These are phyloP conservation scores for Neopestalotiopsis rosae DNA, from an alignment of 2,329 filamentous ascomycete species.

Conservation along the genomic window DNA sequence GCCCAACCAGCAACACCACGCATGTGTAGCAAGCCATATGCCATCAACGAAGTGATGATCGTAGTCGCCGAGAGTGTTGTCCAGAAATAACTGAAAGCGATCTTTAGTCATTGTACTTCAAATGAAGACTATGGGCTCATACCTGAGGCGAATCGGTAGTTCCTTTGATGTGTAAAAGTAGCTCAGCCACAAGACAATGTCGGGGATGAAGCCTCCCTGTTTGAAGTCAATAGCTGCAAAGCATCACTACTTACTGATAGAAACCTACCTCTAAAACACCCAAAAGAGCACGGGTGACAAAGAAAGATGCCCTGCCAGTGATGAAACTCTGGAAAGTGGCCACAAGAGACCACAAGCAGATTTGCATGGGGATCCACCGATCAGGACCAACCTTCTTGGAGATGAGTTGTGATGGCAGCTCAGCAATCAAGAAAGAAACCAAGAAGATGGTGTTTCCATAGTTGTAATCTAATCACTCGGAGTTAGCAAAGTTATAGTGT, in stretches of 20 bases:
- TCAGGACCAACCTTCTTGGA: conserved; percentile 53
- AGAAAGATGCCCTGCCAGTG: conserved; percentile 26
- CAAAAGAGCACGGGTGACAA: conserved; percentile 14
- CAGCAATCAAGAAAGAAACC: conserved; percentile 59
- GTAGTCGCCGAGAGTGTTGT: conserved; percentile 38
- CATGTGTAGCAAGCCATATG: conserved; percentile 42
- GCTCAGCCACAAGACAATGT: conserved; percentile 38
- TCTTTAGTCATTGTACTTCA: background rate
- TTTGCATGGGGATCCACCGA: conserved; percentile 38
- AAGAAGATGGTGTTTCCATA: conserved; percentile 60
- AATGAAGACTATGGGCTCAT: background rate
- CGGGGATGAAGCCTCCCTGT: conserved; percentile 40
- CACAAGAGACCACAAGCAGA: conserved; percentile 37
- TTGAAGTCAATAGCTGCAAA: too few relatives aligned
- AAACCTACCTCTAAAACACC: conserved; percentile 30
- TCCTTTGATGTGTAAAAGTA: conserved; percentile 42
- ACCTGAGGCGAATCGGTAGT: conserved; percentile 44
- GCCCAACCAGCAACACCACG: conserved; percentile 42
- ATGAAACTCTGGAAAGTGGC: conserved; percentile 34
- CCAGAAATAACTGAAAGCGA: conserved; percentile 40
- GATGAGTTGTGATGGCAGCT: conserved; percentile 66
- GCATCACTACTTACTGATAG: too few relatives aligned
- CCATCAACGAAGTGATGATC: conserved; percentile 41
- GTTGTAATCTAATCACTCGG: conserved; percentile 47
- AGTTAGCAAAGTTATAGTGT: background rate